Evolutionary conservation across 2,329 filamentous ascomycete species (phyloP).

Genomic region (Cladosporium sp.): DNA sequence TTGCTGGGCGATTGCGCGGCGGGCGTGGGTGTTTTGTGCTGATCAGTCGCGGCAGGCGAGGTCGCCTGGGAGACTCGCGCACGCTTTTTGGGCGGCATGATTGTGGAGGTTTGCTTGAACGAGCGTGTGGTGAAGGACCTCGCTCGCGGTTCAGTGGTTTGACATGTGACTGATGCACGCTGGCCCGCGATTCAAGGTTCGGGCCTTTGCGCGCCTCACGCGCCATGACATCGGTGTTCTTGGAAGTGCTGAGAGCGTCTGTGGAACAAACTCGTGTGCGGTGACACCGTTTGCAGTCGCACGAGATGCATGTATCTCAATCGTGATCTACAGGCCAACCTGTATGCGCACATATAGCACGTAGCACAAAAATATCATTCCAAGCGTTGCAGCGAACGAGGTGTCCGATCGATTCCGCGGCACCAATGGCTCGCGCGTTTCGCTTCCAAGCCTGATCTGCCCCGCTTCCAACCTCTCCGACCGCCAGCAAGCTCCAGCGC

Average conservation of each 20-base stretch:
- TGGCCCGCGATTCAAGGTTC: slow-evolving; percentile 3
- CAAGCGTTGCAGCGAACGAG: too few species aligned
- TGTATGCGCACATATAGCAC: too few species aligned
- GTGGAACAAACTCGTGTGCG: too few species aligned
- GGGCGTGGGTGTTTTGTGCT: slow-evolving; percentile 32
- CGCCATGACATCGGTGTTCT: background rate
- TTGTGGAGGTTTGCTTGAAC: background rate
- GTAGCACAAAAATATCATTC: too few species aligned
- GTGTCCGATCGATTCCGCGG: too few species aligned
- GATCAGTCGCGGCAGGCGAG: slow-evolving; percentile 47
- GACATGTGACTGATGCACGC: slow-evolving; percentile 7
- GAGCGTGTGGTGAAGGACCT: background rate
- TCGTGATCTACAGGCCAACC: too few species aligned
- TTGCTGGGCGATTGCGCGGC: slow-evolving; percentile 35
- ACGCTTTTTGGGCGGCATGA: slow-evolving; percentile 67
- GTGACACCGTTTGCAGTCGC: too few species aligned
- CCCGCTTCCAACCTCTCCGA: slow-evolving; percentile 6
- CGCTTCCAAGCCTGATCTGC: background rate
- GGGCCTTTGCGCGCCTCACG: slow-evolving; percentile 1
- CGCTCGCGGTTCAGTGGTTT: background rate
- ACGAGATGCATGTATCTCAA: too few species aligned
- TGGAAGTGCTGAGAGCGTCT: background rate
- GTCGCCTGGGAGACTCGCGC: slow-evolving; percentile 49
- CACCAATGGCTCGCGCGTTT: too few species aligned
- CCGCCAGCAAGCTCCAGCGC: background rate